Conservation (phyloP, 306 rosid genomes). For the Sechiopsis laciniata region DNA sequence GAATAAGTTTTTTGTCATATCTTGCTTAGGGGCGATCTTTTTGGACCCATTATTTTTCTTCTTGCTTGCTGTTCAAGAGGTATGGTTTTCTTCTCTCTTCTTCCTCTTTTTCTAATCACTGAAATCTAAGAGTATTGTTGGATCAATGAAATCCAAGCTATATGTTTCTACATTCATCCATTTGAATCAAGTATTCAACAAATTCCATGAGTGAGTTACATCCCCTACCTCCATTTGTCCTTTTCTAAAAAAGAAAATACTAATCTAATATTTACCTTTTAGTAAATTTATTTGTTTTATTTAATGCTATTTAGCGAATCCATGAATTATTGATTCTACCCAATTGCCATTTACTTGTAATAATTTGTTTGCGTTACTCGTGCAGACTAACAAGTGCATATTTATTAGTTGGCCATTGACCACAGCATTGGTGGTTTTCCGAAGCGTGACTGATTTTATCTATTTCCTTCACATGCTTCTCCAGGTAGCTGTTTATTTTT, state of each 20-base stretch:
- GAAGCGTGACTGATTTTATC: constrained; percentile 70
- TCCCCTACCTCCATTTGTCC: background rate
- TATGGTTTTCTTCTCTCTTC: constrained; percentile 23
- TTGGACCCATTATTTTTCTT: constrained; percentile 81
- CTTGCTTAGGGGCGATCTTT: constrained; percentile 61
- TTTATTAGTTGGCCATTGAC: constrained; percentile 37
- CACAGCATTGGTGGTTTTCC: constrained; percentile 42
- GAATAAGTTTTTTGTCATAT: constrained; percentile 62
- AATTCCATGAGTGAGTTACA: background rate
- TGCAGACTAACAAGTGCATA: constrained; percentile 50
- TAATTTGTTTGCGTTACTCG: constrained; percentile 6
- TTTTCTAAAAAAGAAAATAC: background rate
- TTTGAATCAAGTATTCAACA: constrained; percentile 18
- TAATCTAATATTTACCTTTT: background rate
- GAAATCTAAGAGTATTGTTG: constrained; percentile 2
- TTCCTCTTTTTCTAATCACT: constrained; percentile 19
- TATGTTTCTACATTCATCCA: background rate
- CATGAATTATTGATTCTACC: background rate
- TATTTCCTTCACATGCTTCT: constrained; percentile 68
- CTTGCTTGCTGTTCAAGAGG: constrained; percentile 43
- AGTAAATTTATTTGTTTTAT: background rate
- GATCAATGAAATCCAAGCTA: background rate
- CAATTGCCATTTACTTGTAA: background rate
- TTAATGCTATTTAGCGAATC: background rate
- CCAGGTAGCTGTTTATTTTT: constrained; percentile 42